Evolutionary conservation across 2,329 filamentous ascomycete genomes (phyloP).

Genomic region (Cryphonectria japonica): DNA sequence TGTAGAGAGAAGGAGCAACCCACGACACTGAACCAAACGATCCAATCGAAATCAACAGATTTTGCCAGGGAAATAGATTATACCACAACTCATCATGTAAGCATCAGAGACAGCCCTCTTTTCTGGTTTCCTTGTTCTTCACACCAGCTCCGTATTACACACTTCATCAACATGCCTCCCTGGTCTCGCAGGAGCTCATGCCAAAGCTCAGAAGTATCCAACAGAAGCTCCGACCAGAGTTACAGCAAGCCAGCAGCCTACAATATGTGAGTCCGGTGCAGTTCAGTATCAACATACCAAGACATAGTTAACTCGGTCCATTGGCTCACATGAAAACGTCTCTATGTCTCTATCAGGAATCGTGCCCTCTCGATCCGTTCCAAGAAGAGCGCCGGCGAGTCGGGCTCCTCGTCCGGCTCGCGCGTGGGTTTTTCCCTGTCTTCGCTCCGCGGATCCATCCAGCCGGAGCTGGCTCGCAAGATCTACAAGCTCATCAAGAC

Average conservation of each 20-base stretch:
- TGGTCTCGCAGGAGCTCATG: slow-evolving; percentile 30
- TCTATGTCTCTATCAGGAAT: slow-evolving; percentile 55
- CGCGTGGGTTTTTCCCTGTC: slow-evolving; percentile 80
- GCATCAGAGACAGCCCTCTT: slow-evolving; percentile 11
- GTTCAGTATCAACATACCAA: background rate
- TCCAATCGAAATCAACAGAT: background rate
- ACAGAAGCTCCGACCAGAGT: slow-evolving; percentile 20
- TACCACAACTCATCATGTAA: slow-evolving; percentile 31
- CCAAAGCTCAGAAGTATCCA: slow-evolving; percentile 28
- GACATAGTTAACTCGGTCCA: background rate
- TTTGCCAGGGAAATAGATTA: too few species aligned
- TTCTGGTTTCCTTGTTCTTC: background rate
- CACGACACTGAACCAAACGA: background rate
- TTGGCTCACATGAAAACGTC: background rate
- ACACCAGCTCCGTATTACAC: background rate
- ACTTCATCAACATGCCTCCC: slow-evolving; percentile 16
- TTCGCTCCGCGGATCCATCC: slow-evolving; percentile 80
- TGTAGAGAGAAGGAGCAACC: slow-evolving; percentile 21
- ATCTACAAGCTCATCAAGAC: slow-evolving; percentile 94
- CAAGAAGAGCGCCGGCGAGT: slow-evolving; percentile 53
- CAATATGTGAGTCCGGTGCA: slow-evolving; percentile 23
- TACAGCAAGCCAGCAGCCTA: slow-evolving; percentile 8
- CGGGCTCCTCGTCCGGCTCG: slow-evolving; percentile 40
- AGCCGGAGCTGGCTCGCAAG: slow-evolving; percentile 86
- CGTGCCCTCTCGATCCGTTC: slow-evolving; percentile 76